These are phyloP conservation scores for Rutstroemia sp. DNA, from an alignment of 2,329 filamentous ascomycete genomes.

Conservation along the genomic window DNA sequence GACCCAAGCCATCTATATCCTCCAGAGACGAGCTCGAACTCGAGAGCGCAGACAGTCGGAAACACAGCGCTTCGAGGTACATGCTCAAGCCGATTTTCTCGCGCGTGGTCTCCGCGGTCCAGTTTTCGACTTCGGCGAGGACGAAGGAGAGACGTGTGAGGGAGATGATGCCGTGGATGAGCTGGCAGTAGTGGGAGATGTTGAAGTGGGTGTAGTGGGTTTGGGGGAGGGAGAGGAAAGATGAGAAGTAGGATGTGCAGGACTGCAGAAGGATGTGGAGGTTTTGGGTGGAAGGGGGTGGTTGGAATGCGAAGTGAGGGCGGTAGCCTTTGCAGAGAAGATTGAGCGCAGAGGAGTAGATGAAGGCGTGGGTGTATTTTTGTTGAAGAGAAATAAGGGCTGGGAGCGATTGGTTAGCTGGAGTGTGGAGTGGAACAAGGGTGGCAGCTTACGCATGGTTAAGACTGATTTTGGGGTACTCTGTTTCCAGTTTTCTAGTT, in stretches of 20 bases:
- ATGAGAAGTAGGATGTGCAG: slow-evolving; percentile 21
- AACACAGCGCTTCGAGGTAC: slow-evolving; percentile 26
- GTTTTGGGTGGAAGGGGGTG: neutral
- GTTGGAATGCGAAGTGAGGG: slow-evolving; percentile 3
- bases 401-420: neutral
- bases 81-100: slow-evolving; percentile 21
- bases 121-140: slow-evolving; percentile 19
- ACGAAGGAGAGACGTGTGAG: slow-evolving; percentile 24
- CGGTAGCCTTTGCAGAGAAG: slow-evolving; percentile 17
- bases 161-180: slow-evolving; percentile 19
- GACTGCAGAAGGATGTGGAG: neutral
- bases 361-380: slow-evolving; percentile 12
- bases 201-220: slow-evolving; percentile 17
- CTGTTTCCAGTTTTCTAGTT: slow-evolving; percentile 20
- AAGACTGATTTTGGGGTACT: slow-evolving; percentile 12
- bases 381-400: slow-evolving; percentile 16
- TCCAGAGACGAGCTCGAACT: slow-evolving; percentile 2
- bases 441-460: slow-evolving; percentile 14
- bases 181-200: slow-evolving; percentile 14
- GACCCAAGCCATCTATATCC: neutral
- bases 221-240: slow-evolving; percentile 21
- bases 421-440: neutral
- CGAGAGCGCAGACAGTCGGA: slow-evolving; percentile 18
- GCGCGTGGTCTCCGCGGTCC: slow-evolving; percentile 20
- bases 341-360: slow-evolving; percentile 23